These are phyloP conservation scores for Fragaria vesca DNA, from an alignment of 306 rosid species.

Conservation along the genomic window DNA sequence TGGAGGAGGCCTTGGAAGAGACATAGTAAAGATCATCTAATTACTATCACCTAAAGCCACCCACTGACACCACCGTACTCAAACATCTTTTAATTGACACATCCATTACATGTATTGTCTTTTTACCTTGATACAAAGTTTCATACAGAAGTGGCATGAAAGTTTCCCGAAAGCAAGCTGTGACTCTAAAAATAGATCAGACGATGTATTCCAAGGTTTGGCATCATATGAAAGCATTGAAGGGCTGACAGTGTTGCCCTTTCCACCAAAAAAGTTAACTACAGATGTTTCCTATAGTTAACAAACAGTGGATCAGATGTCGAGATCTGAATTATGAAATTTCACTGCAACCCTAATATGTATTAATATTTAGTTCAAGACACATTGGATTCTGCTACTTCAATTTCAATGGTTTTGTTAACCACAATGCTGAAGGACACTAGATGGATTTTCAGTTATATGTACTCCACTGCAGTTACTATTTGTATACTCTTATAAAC, in stretches of 20 bases:
- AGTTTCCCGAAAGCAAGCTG: slow-evolving; percentile 40
- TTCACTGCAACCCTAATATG: neutral
- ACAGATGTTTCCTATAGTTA: slow-evolving; percentile 72
- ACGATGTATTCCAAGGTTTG: slow-evolving; percentile 70
- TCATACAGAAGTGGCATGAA: slow-evolving; percentile 12
- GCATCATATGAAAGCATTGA: slow-evolving; percentile 50
- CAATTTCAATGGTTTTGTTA: neutral
- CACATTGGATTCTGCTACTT: neutral
- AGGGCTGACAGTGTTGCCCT: slow-evolving; percentile 58
- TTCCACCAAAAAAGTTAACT: slow-evolving; percentile 70
- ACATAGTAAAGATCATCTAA: neutral
- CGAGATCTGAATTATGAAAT: neutral
- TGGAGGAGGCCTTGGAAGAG: neutral
- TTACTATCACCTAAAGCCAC: neutral
- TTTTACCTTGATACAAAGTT: slow-evolving; percentile 14
- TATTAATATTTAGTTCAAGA: neutral
- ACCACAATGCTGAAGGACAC: neutral
- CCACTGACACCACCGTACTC: neutral
- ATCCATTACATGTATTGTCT: neutral
- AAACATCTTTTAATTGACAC: neutral
- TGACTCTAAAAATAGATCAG: slow-evolving; percentile 46
- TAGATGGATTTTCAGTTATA: neutral
- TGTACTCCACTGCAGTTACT: neutral
- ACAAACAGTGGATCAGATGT: neutral
- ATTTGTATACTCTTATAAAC: neutral